Base-by-base conservation (phyloP, 139 green algal genomes). In the Coelastrella sp. region DNA sequence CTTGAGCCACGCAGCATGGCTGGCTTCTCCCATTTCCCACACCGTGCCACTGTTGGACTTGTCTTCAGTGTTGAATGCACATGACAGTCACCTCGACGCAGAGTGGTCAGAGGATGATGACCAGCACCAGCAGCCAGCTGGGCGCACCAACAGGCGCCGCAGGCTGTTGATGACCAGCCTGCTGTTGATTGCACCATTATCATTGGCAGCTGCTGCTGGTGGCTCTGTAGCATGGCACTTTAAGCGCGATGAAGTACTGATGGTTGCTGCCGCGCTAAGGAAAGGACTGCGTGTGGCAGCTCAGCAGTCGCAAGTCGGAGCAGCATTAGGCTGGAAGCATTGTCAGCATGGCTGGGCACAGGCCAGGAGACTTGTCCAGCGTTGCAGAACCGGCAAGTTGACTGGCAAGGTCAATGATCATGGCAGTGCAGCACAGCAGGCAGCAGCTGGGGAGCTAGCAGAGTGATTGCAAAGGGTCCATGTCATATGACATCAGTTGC, bases 181-280 rank as follows among this genome's bases (percentile, higher is more conserved):
- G 81, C 61, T 76, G 68, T 10, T 74, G 56, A 64, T 22, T 60
- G 81, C 68, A 19, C 64, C 81, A 4, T 14, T 77, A 13, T 19
- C 81, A 47, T 19, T 77, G 47, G 81, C 47, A 5, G 64, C 64
- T 59, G 59, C 59, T 13, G 81, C 81, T 78, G 64, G 81, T 16
- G 81, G 81, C 32, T 61, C 64, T 61, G 80, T 60, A 76, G 81
- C 64, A 32, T 87, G 81, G 81, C 81, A 16, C 23, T 54, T 65
- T n/a, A 78, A 77, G 64, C 64, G 58, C 2, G 22, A 64, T 7
- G 81, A 87, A 8, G 61, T 87, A 19, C 61, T 47, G 61, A 8
- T 77, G 64, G 13, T 77, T 23, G 14, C 20, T 14, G 23, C 14
- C 5, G 14, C 58, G 10, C 13, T 61, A 23, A 32, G 47, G 22